Percentiles rank a stretch among this genome's conserved stretches.
Evolutionary conservation across 2,329 filamentous ascomycete genomes (phyloP).

Genomic region (Penicillium aurantiogriseum): DNA sequence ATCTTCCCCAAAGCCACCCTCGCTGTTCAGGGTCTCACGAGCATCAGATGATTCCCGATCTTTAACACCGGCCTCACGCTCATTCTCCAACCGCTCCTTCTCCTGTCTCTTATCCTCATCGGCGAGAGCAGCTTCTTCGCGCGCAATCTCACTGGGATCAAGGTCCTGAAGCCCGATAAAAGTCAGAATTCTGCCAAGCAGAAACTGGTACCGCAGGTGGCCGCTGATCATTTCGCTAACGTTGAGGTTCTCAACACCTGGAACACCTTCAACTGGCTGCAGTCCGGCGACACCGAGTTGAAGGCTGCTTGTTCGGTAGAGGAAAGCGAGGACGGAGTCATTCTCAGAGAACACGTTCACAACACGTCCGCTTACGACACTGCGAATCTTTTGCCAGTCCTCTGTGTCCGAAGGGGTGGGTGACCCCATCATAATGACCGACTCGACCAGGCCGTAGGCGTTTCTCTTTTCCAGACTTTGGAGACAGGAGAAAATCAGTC

Average conservation of each 20-base stretch:
- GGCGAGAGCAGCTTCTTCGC: constrained; percentile 43
- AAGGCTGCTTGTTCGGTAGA: constrained; percentile 81
- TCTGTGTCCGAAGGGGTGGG: constrained; percentile 69
- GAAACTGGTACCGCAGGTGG: constrained; percentile 68
- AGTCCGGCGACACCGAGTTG: constrained; percentile 82
- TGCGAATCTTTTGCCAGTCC: constrained; percentile 74
- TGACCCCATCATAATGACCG: constrained; percentile 77
- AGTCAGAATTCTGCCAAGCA: constrained; percentile 65
- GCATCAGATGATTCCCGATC: constrained; percentile 15
- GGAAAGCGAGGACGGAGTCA: constrained; percentile 81
- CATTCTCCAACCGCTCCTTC: constrained; percentile 32
- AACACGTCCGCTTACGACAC: constrained; percentile 75
- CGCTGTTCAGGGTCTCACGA: constrained; percentile 20
- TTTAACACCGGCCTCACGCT: constrained; percentile 29
- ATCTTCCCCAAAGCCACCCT: constrained; percentile 28
- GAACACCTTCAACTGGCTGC: constrained; percentile 62
- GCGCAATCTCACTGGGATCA: constrained; percentile 46
- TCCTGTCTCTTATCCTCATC: constrained; percentile 42
- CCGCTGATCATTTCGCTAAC: constrained; percentile 65
- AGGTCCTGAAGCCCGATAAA: constrained; percentile 69
- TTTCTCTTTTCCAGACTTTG: constrained; percentile 71
- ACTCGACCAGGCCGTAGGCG: constrained; percentile 81
- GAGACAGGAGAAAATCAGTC: constrained; percentile 80
- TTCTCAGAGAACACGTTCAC: constrained; percentile 88
- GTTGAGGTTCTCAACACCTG: constrained; percentile 62